A percentile compares a stretch with the other conserved stretches of the same genome.
Evolutionary conservation across 495 filamentous ascomycete species (phyloP).

Genomic region (Talaromyces liani): DNA sequence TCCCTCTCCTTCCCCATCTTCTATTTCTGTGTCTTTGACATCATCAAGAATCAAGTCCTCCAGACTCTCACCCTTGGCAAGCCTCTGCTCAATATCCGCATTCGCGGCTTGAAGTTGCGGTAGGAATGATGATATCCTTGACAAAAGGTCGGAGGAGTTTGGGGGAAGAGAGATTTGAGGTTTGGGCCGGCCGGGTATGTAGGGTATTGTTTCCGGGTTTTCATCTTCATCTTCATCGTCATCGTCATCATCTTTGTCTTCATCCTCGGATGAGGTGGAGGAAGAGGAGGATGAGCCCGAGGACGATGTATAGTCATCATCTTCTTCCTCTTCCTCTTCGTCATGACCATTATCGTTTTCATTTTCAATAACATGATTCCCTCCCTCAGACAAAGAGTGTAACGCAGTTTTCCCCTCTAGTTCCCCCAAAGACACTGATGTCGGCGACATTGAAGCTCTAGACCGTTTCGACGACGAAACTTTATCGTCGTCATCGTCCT

Average conservation of each 20-base stretch:
- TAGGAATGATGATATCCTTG: conserved; percentile 37
- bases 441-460: background rate
- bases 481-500: background rate
- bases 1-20: background rate
- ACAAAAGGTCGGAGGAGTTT: conserved; percentile 24
- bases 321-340: background rate
- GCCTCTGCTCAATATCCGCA: conserved; percentile 34
- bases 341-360: background rate
- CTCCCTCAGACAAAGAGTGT: background rate
- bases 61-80: conserved; percentile 25
- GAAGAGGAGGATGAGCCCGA: conserved; percentile 28
- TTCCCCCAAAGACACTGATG: background rate
- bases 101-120: conserved; percentile 43
- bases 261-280: conserved; percentile 18
- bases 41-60: conserved; percentile 32
- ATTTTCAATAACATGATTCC: background rate
- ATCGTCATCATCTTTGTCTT: conserved; percentile 20
- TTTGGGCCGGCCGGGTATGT: conserved; percentile 26
- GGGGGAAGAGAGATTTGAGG: conserved; percentile 27
- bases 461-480: background rate
- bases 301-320: conserved; percentile 32
- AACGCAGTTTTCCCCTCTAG: background rate
- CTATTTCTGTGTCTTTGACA: conserved; percentile 12
- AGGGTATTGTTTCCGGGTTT: conserved; percentile 17
- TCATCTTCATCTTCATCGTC: conserved; percentile 9